A percentile compares a stretch with the other conserved stretches of the same genome.
Evolutionary conservation across 2,329 filamentous ascomycete genomes (phyloP).

Genomic region (Diaporthe eres): DNA sequence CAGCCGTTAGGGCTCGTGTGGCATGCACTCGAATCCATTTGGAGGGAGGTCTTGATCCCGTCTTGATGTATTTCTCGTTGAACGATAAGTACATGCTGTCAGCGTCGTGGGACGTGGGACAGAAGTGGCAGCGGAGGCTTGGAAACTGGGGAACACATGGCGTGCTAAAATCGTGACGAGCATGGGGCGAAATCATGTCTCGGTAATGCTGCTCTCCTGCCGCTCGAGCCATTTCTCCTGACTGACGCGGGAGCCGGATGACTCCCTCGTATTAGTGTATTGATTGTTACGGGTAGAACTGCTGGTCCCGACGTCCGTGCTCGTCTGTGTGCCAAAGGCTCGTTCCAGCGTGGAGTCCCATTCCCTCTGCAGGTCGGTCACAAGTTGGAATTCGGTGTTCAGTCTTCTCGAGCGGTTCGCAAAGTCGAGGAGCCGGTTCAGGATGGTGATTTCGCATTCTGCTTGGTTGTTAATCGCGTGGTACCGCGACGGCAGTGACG

Average conservation of each 20-base stretch:
- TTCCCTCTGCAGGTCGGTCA: slow-evolving; percentile 30
- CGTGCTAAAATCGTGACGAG: no score
- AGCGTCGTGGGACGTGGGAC: no score
- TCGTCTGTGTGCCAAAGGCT: slow-evolving; percentile 27
- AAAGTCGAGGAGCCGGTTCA: slow-evolving; percentile 42
- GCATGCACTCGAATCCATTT: neutral
- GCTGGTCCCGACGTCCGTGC: slow-evolving; percentile 2
- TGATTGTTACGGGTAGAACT: neutral
- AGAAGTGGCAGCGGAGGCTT: no score
- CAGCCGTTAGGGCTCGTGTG: no score
- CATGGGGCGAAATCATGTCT: neutral
- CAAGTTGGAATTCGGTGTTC: slow-evolving; percentile 10
- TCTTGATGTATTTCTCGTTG: neutral
- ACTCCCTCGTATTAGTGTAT: neutral
- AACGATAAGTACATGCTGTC: neutral
- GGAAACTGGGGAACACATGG: neutral
- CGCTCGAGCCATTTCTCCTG: slow-evolving; percentile 8
- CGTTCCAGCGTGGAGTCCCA: slow-evolving; percentile 28
- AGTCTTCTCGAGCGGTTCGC: slow-evolving; percentile 34
- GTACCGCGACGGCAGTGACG: no score
- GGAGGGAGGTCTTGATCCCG: no score
- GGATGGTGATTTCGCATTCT: slow-evolving; percentile 42
- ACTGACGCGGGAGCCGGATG: neutral
- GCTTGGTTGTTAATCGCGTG: neutral
- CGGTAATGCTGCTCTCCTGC: neutral